Base-by-base conservation (phyloP, 164 flowering plant species). In the Paratinospora sagittata region DNA sequence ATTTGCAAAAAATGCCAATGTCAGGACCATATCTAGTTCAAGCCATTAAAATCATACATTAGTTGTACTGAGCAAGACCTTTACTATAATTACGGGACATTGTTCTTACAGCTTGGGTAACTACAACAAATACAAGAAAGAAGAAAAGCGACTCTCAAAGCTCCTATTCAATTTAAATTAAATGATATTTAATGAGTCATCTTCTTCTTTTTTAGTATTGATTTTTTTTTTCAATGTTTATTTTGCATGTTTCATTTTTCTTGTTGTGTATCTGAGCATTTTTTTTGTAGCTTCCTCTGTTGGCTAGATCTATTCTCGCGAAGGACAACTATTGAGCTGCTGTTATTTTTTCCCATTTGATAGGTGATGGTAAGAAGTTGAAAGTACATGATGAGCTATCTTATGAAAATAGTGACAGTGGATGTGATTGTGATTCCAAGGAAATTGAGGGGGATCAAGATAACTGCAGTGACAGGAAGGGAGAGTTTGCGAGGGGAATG, bases 291-390 rank as follows among this genome's bases (percentile, higher is more conserved):
- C 7, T 43, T 43, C 14, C 14, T 43, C 14, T 43, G 47, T 9
- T 9, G 47, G 13, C 47, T 10, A 43, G 0, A 10, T 33, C 36
- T 6, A 10, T 37, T 70, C 5, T 58, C 24, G 19, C 10, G 11
- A 43, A 39, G 49, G n/a, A 27, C 11, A 27, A 26, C n/a, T 6
- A n/a, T 14, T 55, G 16, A n/a, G 33, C 24, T 3, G 12, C 45
- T 34, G 8, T 49, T 69, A 8, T 45, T 21, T 45, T 71, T 74
- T 27, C 60, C 27, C 47, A 13, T 27, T 65, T 71, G 23, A 21
- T 72, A 86, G 89, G 74, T 80, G 64, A 6, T 69, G 21, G n/a
- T 65, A 71, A 75, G 70, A 71, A 76, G 72, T 52, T 66, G 27
- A 71, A 55, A 49, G 68, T 27, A 60, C 49, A 33, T 0, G 75